phyloP scores from a whole-genome alignment of 169 alveolate genomes.

The Cyclospora cayetanensis region DNA sequence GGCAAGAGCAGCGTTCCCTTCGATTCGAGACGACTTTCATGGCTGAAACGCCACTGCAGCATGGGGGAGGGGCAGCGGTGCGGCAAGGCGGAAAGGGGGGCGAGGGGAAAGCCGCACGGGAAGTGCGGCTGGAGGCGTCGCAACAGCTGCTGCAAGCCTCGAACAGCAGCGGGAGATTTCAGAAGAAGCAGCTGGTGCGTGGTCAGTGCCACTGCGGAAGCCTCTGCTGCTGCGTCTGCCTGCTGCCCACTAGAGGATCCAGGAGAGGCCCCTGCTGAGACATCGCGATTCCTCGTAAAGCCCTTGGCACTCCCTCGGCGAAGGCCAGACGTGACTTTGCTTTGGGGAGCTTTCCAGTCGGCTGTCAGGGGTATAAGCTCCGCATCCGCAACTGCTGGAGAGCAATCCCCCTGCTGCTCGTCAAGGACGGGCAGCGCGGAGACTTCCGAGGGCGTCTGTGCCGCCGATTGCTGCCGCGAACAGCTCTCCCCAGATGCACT shows the following conservation, averaged over 20 bases:
- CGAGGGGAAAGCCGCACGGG: conserved; percentile 50
- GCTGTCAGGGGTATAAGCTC: neutral
- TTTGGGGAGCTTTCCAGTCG: neutral
- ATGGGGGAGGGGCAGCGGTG: neutral
- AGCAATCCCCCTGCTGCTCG: neutral
- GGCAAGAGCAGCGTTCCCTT: neutral
- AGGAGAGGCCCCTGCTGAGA: neutral
- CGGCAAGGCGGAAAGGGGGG: conserved; percentile 25
- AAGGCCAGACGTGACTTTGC: neutral
- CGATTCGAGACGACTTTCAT: neutral
- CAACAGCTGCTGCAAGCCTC: neutral
- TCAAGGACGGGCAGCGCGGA: neutral
- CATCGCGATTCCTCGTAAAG: neutral
- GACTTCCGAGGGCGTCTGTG: no score
- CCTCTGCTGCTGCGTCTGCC: neutral
- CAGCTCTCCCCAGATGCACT: neutral
- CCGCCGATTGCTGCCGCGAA: neutral
- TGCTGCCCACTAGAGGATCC: neutral
- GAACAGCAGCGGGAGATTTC: conserved; percentile 1
- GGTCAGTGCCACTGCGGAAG: conserved; percentile 1
- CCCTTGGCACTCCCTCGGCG: conserved; percentile 43
- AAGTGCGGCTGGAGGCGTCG: conserved; percentile 22
- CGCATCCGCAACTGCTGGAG: neutral
- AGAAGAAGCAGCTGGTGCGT: conserved; percentile 43
- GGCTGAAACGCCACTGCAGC: neutral